Evolutionary conservation across 2,329 filamentous ascomycete genomes (phyloP), one percentile per base, ranked within the genome.

Genomic region (Sordariomycetes sp.): DNA sequence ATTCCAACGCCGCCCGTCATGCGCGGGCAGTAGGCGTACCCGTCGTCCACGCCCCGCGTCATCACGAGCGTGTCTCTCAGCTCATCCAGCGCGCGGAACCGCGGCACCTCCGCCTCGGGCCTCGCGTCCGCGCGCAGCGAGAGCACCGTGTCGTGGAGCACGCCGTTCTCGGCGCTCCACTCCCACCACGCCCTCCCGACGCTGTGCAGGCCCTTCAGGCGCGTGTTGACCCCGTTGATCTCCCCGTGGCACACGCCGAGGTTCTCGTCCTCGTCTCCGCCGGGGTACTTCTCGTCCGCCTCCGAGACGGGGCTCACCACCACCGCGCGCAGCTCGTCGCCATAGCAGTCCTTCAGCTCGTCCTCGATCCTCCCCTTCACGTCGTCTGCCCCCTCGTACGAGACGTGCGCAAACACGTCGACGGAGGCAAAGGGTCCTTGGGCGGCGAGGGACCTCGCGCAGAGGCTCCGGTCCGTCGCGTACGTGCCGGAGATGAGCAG

Each of bases 401-500:
- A 55, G 20, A 62, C 46, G 51, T 59, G 55, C 34, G 60, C 61
- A 2, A 62, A 62, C 2, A 62, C 61, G 16, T 62, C 61, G 16
- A 62, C 58, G 6, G 53, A 32, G 24, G 58, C 11, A 11, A 62
- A 62, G 11, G 58, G 24, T 14, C 59, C 52, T 28, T 60, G 52
- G 8, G 25, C 40, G 2, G 43, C 34, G 32, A 62, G 51, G 22
- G 10, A 59, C 58, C 3, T 58, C 18, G 18, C 51, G 25, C 60
- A 62, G 58, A 28, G 57, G 52, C 16, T 60, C 51, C 28, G 53
- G 35, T 62, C 59, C 12, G 59, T 61, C 16, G 59, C 53, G 51
- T 62, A 62, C 35, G 62, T 34, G 7, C 61, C 61, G n/a, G 61
- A 43, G 1, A 62, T 43, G 43, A 62, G 58, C 22, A 62, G 52